These are phyloP conservation scores for Knoxia roxburghii DNA, from an alignment of 257 asterid species.

Conservation along the genomic window DNA sequence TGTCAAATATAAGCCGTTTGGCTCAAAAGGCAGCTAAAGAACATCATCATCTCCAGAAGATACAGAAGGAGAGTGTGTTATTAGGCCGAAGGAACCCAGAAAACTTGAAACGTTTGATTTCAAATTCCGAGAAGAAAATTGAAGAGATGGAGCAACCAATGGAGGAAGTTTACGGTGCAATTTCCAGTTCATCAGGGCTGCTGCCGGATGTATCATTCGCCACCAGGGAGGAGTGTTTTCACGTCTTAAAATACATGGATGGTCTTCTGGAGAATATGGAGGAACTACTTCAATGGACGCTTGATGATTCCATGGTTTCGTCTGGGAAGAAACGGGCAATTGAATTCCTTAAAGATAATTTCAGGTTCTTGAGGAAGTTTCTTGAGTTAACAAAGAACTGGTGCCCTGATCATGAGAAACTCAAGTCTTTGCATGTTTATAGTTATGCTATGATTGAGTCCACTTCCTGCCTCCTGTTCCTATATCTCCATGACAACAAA, in stretches of 20 bases:
- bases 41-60: no score
- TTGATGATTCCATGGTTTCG: no score
- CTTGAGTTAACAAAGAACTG: neutral
- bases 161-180: neutral
- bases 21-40: no score
- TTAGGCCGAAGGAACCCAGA: neutral
- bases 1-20: no score
- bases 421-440: neutral
- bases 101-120: neutral
- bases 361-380: neutral
- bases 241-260: neutral
- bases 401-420: neutral
- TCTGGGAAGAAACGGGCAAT: neutral
- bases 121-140: neutral
- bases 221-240: no score
- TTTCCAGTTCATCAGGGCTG: no score
- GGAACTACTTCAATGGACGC: slow-evolving; percentile 1
- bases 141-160: neutral
- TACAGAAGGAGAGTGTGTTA: no score
- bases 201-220: no score
- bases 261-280: slow-evolving; percentile 1
- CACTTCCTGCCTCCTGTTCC: neutral
- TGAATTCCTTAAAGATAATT: neutral
- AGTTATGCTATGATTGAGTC: neutral
- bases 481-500: neutral